Percentiles rank a stretch among this genome's conserved stretches.
These are phyloP conservation scores for Oemleria cerasiformis DNA, from an alignment of 306 rosid genomes.

Conservation along the genomic window DNA sequence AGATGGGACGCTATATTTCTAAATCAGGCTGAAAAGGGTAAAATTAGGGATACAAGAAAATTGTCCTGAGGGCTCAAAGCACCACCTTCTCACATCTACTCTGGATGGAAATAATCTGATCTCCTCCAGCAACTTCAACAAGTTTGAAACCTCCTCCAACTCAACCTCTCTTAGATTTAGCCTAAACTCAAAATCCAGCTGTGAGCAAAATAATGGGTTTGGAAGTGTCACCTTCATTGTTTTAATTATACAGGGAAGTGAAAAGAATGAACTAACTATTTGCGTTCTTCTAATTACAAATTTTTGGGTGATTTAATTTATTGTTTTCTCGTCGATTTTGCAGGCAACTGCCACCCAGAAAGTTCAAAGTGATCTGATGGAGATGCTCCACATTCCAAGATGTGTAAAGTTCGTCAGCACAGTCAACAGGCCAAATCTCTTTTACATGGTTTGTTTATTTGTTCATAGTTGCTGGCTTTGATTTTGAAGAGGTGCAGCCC, in stretches of 20 bases:
- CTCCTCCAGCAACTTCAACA: too few species aligned
- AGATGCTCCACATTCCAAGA: slow-evolving; percentile 87
- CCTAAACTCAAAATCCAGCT: too few species aligned
- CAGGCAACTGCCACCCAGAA: slow-evolving; percentile 98
- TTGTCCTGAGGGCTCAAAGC: too few species aligned
- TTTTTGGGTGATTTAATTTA: slow-evolving; percentile 9
- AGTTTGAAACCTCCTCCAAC: too few species aligned
- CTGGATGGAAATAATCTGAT: too few species aligned
- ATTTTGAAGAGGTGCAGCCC: slow-evolving; percentile 8
- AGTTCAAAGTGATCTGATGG: slow-evolving; percentile 86
- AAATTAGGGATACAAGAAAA: too few species aligned
- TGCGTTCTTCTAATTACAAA: not conserved
- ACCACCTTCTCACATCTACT: too few species aligned
- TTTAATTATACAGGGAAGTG: not conserved
- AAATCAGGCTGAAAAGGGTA: too few species aligned
- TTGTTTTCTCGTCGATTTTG: slow-evolving; percentile 17
- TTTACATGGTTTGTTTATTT: slow-evolving; percentile 59
- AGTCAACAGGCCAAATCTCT: slow-evolving; percentile 87
- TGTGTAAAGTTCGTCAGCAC: slow-evolving; percentile 94
- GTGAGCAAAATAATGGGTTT: not conserved
- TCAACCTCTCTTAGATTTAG: too few species aligned
- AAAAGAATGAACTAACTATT: slow-evolving; percentile 18
- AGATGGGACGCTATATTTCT: too few species aligned
- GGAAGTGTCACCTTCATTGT: slow-evolving; percentile 3
- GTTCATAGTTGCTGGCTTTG: slow-evolving; percentile 13